Conservation (phyloP, 208 protist species). For the Naegleria gruberi region DNA sequence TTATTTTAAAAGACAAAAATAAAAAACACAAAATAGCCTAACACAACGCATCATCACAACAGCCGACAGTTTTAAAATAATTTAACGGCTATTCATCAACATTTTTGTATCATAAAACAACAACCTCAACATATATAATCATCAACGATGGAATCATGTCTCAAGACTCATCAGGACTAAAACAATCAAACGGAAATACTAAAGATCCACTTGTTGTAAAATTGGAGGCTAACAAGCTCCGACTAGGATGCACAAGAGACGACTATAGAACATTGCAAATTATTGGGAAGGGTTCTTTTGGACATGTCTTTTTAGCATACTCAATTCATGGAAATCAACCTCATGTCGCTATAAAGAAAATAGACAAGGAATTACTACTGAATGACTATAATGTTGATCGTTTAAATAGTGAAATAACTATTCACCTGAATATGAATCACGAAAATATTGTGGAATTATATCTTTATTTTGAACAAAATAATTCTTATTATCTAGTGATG, state of each 20-base stretch:
- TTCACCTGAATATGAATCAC: conserved; percentile 12
- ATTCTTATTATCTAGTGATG: neutral
- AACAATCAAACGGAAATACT: too few species aligned
- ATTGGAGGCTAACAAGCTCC: neutral
- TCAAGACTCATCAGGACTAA: too few species aligned
- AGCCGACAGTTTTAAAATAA: too few species aligned
- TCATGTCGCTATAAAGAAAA: neutral
- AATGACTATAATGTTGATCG: neutral
- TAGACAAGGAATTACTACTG: neutral
- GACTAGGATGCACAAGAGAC: neutral
- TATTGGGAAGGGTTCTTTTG: neutral
- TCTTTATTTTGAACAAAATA: conserved; percentile 10
- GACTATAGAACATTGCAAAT: neutral
- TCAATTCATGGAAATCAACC: neutral
- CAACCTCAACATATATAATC: too few species aligned
- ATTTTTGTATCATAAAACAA: too few species aligned
- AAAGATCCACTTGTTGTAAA: neutral
- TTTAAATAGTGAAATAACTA: neutral
- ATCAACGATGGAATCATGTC: too few species aligned
- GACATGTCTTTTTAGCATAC: neutral
- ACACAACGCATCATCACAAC: too few species aligned
- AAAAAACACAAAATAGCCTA: too few species aligned
- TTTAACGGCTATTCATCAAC: too few species aligned
- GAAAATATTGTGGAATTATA: neutral
- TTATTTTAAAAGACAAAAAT: too few species aligned